These are phyloP conservation scores for Chloranthus sessilifolius DNA, from an alignment of 164 flowering plant species.

Conservation along the genomic window DNA sequence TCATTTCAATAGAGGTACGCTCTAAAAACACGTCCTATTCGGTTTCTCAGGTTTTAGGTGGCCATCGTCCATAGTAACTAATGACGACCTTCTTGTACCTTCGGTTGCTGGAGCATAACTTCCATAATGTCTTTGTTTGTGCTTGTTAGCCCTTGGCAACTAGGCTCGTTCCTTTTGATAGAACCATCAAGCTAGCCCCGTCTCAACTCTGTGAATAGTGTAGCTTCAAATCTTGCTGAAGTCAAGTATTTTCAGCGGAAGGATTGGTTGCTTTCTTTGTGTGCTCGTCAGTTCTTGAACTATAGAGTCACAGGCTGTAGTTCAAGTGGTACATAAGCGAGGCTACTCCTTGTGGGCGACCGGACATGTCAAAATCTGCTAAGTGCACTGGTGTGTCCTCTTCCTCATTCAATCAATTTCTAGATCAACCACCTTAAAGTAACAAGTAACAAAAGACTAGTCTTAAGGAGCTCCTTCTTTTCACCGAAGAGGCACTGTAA, in stretches of 20 bases:
- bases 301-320: not conserved
- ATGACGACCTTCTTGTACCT: no score
- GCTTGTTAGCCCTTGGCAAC: no score
- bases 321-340: not conserved
- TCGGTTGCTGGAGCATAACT: no score
- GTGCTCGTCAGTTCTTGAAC: not conserved
- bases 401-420: not conserved
- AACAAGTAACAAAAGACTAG: not conserved
- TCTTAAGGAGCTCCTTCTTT: conserved; percentile 1
- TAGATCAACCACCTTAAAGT: no score
- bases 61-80: no score
- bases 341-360: not conserved
- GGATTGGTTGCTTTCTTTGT: no score
- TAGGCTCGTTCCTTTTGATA: no score
- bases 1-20: no score
- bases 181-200: not conserved
- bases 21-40: no score
- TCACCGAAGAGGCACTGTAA: not conserved
- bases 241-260: not conserved
- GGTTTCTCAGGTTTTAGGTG: no score
- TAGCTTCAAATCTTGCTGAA: not conserved
- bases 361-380: no score
- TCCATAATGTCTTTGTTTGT: no score
- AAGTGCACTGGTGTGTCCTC: conserved; percentile 3
- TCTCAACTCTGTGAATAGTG: not conserved